phyloP scores from a whole-genome alignment of 768 basidiomycete species.

The Sistotremastrum niveocremeum region DNA sequence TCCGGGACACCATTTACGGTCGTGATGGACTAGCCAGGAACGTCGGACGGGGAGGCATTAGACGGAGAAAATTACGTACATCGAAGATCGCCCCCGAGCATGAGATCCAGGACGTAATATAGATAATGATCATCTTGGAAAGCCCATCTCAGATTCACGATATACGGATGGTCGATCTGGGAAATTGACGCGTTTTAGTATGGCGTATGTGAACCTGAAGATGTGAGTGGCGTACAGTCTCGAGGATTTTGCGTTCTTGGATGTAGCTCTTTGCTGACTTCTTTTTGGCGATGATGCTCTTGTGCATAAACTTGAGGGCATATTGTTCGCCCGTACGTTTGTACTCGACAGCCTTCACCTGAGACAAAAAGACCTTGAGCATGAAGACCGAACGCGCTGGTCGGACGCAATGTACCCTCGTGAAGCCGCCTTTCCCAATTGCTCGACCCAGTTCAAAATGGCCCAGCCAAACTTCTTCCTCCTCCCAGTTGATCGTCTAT shows the following conservation, averaged over 20 bases:
- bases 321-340: conserved; percentile 34
- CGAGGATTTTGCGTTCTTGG: conserved; percentile 32
- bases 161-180: conserved; percentile 23
- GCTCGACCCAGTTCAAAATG: conserved; percentile 34
- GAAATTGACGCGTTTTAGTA: too few species aligned
- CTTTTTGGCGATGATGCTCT: conserved; percentile 33
- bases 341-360: conserved; percentile 37
- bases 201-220: too few species aligned
- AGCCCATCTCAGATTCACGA: conserved; percentile 26
- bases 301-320: conserved; percentile 41
- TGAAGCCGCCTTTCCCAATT: conserved; percentile 37
- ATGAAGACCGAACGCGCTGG: too few species aligned
- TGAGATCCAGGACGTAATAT: too few species aligned
- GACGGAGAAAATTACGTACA: too few species aligned
- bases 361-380: too few species aligned
- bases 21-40: too few species aligned
- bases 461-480: conserved; percentile 28
- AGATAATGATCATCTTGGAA: conserved; percentile 24
- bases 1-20: too few species aligned
- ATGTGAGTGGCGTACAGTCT: conserved; percentile 7
- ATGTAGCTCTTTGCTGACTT: conserved; percentile 33
- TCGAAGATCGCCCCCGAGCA: too few species aligned
- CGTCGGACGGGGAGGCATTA: too few species aligned
- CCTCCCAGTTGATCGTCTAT: background rate
- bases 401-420: conserved; percentile 14